Conservation (phyloP, 2,329 filamentous ascomycete genomes). For the Cercospora sojina region DNA sequence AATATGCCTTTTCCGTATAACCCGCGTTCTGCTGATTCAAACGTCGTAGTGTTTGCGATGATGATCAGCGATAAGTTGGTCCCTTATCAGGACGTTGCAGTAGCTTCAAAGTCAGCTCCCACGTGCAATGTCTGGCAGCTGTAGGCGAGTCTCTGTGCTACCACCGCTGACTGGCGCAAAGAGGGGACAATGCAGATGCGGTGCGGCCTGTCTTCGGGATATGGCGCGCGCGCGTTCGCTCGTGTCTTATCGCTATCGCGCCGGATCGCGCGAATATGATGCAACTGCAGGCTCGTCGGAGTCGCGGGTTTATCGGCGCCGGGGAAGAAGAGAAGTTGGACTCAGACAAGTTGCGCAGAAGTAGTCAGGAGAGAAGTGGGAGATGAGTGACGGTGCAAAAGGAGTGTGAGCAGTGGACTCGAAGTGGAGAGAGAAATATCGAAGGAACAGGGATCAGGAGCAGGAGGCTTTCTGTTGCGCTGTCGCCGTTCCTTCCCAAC, state of each 20-base stretch:
- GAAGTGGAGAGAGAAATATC: neutral
- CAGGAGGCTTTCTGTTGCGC: neutral
- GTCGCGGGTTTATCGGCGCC: neutral
- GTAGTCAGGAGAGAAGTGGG: neutral
- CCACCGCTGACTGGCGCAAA: neutral
- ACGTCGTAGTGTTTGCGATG: neutral
- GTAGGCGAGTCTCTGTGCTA: neutral
- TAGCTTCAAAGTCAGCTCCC: constrained; percentile 3
- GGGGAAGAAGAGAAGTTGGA: neutral
- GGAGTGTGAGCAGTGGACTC: neutral
- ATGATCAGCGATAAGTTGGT: neutral
- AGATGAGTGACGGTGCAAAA: neutral
- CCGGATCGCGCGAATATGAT: neutral
- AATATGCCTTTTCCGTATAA: neutral
- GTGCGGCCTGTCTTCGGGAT: neutral
- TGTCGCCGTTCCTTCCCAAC: neutral
- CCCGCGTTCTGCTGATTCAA: neutral
- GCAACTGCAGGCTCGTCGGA: neutral
- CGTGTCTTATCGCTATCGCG: constrained; percentile 6
- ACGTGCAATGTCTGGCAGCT: neutral
- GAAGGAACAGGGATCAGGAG: neutral
- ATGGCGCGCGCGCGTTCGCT: neutral
- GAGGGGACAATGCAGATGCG: neutral
- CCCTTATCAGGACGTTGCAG: constrained; percentile 3
- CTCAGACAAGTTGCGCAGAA: neutral